Evolutionary conservation across 352 stramenopile species (phyloP).

Genomic region (Pythium phragmiticola): DNA sequence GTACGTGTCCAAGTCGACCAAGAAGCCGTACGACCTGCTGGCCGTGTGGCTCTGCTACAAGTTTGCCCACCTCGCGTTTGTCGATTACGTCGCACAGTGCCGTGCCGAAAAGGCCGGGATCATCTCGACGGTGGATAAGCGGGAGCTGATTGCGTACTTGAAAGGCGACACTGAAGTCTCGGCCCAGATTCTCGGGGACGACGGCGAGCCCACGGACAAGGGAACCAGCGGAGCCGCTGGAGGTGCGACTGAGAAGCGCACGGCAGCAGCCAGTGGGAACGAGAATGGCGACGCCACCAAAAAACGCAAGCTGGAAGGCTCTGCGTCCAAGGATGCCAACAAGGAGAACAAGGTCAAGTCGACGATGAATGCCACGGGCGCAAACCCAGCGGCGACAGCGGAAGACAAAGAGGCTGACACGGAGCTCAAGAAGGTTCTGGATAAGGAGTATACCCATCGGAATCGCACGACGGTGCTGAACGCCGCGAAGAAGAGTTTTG

Average conservation of each 20-base stretch:
- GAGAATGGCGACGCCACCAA: constrained; percentile 21
- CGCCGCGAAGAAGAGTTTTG: constrained; percentile 79
- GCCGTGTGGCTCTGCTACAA: constrained; percentile 82
- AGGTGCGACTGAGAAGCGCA: constrained; percentile 2
- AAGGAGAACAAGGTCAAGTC: constrained; percentile 42
- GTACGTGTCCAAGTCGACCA: constrained; percentile 77
- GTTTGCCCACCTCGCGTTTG: constrained; percentile 67
- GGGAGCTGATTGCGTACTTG: constrained; percentile 82
- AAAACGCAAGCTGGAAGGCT: constrained; percentile 27
- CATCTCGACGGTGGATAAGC: constrained; percentile 87
- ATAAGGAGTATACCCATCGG: constrained; percentile 65
- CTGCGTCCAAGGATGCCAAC: constrained; percentile 21
- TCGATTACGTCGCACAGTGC: constrained; percentile 86
- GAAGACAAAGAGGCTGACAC: constrained; percentile 38
- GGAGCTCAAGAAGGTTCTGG: constrained; percentile 58
- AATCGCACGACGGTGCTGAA: constrained; percentile 77
- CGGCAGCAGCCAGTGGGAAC: constrained; percentile 7
- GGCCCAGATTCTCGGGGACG: constrained; percentile 57
- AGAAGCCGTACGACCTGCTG: constrained; percentile 83
- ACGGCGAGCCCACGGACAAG: constrained; percentile 18
- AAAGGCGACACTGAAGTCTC: constrained; percentile 82
- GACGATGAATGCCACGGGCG: background rate
- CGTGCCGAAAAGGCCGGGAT: constrained; percentile 73
- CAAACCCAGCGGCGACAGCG: constrained; percentile 13
- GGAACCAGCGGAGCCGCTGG: too few relatives aligned